A percentile compares a stretch with the other conserved stretches of the same genome.
Conservation (phyloP, 2,329 filamentous ascomycete genomes). For the Monosporascus sp. region DNA sequence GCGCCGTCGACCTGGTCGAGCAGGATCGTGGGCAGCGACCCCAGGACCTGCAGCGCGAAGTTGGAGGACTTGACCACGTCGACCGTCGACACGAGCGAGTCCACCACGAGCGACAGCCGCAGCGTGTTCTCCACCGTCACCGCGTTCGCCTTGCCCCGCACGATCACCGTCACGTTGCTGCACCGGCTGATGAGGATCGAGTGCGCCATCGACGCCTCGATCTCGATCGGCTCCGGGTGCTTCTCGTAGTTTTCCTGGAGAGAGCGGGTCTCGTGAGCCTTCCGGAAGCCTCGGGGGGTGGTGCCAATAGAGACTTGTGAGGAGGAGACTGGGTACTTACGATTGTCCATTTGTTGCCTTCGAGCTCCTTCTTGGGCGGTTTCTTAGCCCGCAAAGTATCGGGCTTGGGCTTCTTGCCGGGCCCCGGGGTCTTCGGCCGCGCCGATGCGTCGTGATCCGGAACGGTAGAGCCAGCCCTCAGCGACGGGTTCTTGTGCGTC, state of each 20-base stretch:
- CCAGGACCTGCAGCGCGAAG: conserved; percentile 89
- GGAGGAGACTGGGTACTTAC: conserved; percentile 37
- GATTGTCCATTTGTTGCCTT: conserved; percentile 91
- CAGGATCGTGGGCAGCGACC: conserved; percentile 78
- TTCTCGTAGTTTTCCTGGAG: conserved; percentile 84
- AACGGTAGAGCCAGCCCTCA: conserved; percentile 70
- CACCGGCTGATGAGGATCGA: conserved; percentile 90
- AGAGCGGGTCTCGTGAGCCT: conserved; percentile 7
- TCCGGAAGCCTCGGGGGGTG: background rate
- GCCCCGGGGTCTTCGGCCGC: conserved; percentile 78
- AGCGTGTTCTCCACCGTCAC: conserved; percentile 89
- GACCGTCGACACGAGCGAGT: conserved; percentile 83
- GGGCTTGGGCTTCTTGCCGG: conserved; percentile 81
- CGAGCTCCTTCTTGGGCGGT: conserved; percentile 70
- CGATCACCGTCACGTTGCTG: conserved; percentile 82
- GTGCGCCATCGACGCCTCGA: conserved; percentile 77
- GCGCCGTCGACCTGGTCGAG: conserved; percentile 92
- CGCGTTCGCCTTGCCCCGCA: conserved; percentile 94
- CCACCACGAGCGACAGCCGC: conserved; percentile 78
- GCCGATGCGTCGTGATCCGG: conserved; percentile 50
- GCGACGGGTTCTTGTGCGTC: conserved; percentile 95
- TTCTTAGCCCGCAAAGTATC: conserved; percentile 82
- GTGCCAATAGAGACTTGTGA: background rate
- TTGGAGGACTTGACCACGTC: conserved; percentile 94
- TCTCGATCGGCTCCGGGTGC: conserved; percentile 65